A percentile compares a stretch with the other conserved stretches of the same genome.
Evolutionary conservation across 371 early-diverging fungal species (phyloP).

Genomic region (Rhizopus stolonifer): DNA sequence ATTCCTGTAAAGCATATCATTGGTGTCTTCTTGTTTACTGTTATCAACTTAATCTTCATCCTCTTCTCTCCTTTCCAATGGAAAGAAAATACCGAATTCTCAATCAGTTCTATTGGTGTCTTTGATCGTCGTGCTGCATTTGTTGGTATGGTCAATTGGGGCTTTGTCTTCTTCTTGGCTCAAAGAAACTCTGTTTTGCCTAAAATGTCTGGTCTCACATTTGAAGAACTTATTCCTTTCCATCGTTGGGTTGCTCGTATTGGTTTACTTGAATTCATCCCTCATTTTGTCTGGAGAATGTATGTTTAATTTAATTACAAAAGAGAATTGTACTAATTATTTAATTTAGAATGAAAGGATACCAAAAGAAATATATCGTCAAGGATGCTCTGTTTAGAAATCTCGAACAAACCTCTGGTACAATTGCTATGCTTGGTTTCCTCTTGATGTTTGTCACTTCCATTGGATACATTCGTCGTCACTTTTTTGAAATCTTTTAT

Average conservation of each 20-base stretch:
- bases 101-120: conserved; percentile 22
- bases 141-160: conserved; percentile 47
- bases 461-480: conserved; percentile 41
- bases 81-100: conserved; percentile 5
- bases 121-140: conserved; percentile 50
- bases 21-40: conserved; percentile 30
- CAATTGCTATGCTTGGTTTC: conserved; percentile 42
- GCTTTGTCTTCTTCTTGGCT: conserved; percentile 46
- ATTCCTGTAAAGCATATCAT: conserved; percentile 42
- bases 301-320: conserved; percentile 13
- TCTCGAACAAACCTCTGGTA: conserved; percentile 40
- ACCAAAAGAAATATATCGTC: conserved; percentile 2
- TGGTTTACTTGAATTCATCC: conserved; percentile 40
- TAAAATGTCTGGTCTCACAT: conserved; percentile 43
- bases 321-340: too few relatives aligned
- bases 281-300: conserved; percentile 50
- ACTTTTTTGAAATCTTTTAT: conserved; percentile 45
- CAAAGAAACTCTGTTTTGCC: conserved; percentile 42
- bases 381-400: conserved; percentile 32
- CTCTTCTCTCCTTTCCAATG: conserved; percentile 31
- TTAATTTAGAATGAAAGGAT: background rate
- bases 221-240: conserved; percentile 45
- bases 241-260: conserved; percentile 50
- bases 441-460: conserved; percentile 42
- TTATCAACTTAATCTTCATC: conserved; percentile 33